Evolutionary conservation across 2,329 filamentous ascomycete species (phyloP).

Genomic region (Chlorencoelia australis): DNA sequence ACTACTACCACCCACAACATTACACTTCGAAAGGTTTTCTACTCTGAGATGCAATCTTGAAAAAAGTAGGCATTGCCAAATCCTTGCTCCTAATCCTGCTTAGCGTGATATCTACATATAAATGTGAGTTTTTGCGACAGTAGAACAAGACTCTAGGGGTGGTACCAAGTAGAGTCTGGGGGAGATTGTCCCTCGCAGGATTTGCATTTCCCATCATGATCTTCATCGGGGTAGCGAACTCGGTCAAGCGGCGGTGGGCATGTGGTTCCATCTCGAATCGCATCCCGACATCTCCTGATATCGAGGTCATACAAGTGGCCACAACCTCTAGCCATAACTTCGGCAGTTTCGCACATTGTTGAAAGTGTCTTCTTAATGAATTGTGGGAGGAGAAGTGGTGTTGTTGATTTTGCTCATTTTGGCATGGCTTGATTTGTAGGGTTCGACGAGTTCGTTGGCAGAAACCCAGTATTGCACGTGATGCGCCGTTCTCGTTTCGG

Average conservation of each 20-base stretch:
- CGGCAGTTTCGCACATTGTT: conserved; percentile 6
- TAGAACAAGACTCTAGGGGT: neutral
- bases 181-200: conserved; percentile 7
- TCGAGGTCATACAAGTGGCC: conserved; percentile 8
- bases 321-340: conserved; percentile 6
- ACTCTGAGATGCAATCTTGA: neutral
- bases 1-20: neutral
- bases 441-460: too few relatives aligned
- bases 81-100: neutral
- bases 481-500: too few relatives aligned
- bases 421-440: too few relatives aligned
- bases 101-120: neutral
- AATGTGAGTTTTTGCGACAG: neutral
- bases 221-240: conserved; percentile 5
- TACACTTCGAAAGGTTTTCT: neutral
- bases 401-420: too few relatives aligned
- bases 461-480: too few relatives aligned
- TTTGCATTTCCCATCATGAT: conserved; percentile 9
- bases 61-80: neutral
- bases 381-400: too few relatives aligned
- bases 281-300: conserved; percentile 6
- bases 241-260: conserved; percentile 1
- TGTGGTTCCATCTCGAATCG: conserved; percentile 3
- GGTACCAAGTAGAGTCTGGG: conserved; percentile 4
- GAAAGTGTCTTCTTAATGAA: too few relatives aligned